A percentile compares a stretch with the other conserved stretches of the same genome.
phyloP scores from a whole-genome alignment of 192 early-diverging fungal species.

The Kappamyces sp. region DNA sequence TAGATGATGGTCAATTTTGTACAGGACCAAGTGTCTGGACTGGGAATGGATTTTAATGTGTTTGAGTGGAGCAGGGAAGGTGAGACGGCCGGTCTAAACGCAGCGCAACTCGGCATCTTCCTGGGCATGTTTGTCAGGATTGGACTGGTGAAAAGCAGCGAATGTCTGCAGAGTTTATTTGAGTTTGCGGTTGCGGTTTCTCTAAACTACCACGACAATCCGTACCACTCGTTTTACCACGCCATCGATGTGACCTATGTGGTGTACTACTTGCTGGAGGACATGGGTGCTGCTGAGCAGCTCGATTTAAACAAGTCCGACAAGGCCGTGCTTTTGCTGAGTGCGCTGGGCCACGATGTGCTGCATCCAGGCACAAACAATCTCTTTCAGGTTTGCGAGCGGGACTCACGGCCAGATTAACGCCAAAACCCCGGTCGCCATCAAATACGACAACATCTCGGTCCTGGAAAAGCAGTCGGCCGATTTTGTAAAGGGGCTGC shows the following conservation, averaged over 20 bases:
- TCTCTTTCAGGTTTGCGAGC: conserved; percentile 49
- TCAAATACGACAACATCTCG: conserved; percentile 67
- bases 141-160: conserved; percentile 54
- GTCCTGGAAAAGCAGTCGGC: conserved; percentile 85
- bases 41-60: conserved; percentile 38
- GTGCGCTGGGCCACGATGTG: conserved; percentile 86
- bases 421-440: conserved; percentile 68
- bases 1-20: conserved; percentile 24
- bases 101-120: conserved; percentile 75
- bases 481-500: conserved; percentile 65
- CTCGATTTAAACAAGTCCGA: conserved; percentile 56
- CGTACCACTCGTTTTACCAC: conserved; percentile 90
- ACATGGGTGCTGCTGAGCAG: conserved; percentile 62
- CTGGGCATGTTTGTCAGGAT: conserved; percentile 69
- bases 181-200: conserved; percentile 82
- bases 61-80: conserved; percentile 28
- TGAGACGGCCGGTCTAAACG: neutral
- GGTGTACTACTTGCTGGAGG: conserved; percentile 68
- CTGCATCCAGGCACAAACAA: conserved; percentile 88
- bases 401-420: conserved; percentile 72
- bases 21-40: conserved; percentile 15
- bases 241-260: conserved; percentile 84
- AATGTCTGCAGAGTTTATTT: conserved; percentile 60
- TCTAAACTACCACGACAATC: conserved; percentile 72
- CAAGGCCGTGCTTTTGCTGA: conserved; percentile 68